Conservation (phyloP, 2,329 filamentous ascomycete species). For the Aspergillus amoenus region DNA sequence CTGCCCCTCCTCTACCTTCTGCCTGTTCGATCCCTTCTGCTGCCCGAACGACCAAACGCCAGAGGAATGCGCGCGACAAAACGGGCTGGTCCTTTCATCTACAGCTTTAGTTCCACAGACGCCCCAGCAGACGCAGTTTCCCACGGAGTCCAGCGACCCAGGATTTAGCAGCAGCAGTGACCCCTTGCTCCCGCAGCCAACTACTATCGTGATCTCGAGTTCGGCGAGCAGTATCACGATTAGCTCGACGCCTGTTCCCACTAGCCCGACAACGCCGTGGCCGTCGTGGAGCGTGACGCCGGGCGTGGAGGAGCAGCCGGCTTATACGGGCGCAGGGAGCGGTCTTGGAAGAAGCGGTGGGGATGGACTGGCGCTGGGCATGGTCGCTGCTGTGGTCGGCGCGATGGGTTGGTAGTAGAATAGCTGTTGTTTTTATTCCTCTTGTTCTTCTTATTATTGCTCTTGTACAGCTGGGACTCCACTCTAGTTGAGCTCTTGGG, state of each 20-base stretch:
- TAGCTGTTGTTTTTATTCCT: background rate
- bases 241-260: conserved; percentile 6
- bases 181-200: background rate
- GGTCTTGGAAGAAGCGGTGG: background rate
- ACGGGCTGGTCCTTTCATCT: background rate
- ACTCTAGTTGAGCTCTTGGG: too few species aligned
- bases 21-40: conserved; percentile 4
- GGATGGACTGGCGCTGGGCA: background rate
- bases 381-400: background rate
- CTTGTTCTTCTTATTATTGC: background rate
- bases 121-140: background rate
- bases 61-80: conserved; percentile 3
- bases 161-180: background rate
- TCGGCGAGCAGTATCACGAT: conserved; percentile 10
- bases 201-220: background rate
- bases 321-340: background rate
- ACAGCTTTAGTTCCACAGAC: background rate
- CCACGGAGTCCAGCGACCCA: background rate
- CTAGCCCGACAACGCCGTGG: conserved; percentile 1
- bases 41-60: conserved; percentile 3
- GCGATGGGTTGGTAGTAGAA: background rate
- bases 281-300: background rate
- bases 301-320: background rate
- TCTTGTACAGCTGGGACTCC: background rate
- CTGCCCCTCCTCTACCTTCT: conserved; percentile 11